A percentile compares a stretch with the other conserved stretches of the same genome.
Conservation (phyloP, 2,329 filamentous ascomycete species). For the Lecanoromycetidae sp. region DNA sequence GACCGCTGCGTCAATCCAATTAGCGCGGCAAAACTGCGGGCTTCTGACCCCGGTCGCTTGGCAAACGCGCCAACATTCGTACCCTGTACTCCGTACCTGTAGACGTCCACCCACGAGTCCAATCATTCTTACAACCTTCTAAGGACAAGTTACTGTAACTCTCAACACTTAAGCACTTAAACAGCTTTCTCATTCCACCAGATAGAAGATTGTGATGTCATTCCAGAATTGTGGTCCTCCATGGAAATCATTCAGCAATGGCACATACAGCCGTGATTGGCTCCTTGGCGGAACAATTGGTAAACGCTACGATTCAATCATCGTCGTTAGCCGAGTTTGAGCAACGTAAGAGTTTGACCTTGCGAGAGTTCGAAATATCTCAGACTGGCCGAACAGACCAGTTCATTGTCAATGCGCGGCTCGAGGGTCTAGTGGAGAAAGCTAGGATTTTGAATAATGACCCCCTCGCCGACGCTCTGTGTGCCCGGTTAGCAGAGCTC, state of each 20-base stretch:
- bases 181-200: too few relatives aligned
- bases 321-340: background rate
- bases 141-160: too few relatives aligned
- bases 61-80: too few relatives aligned
- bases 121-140: too few relatives aligned
- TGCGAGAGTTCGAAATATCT: conserved; percentile 2
- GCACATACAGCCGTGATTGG: background rate
- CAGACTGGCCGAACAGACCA: conserved; percentile 53
- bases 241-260: background rate
- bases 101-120: too few relatives aligned
- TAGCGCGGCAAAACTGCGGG: too few relatives aligned
- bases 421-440: conserved; percentile 71
- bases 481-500: conserved; percentile 48
- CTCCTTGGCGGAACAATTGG: background rate
- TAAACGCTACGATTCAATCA: background rate
- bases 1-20: background rate
- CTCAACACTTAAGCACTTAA: too few relatives aligned
- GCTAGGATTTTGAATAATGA: conserved; percentile 72
- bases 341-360: conserved; percentile 28
- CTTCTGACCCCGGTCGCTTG: too few relatives aligned
- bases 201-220: too few relatives aligned
- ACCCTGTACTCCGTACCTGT: too few relatives aligned
- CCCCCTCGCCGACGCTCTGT: conserved; percentile 59
- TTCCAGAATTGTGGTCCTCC: too few relatives aligned
- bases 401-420: conserved; percentile 54